These are phyloP conservation scores for Fomes fomentarius DNA, from an alignment of 1,284 basidiomycete species.

Conservation along the genomic window DNA sequence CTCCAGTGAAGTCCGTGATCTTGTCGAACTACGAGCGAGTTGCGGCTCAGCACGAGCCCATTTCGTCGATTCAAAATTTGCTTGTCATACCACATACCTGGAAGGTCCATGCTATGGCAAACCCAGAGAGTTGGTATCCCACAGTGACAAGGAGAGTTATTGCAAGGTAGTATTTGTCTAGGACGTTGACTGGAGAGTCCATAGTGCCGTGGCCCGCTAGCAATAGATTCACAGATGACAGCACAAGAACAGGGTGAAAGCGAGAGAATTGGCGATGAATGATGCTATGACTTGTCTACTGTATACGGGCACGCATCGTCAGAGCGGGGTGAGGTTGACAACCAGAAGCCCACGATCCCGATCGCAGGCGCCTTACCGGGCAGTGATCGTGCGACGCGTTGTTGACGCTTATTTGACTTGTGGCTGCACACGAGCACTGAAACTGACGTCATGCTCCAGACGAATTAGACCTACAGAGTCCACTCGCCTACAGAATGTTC, in stretches of 20 bases:
- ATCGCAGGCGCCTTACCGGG: too few species aligned
- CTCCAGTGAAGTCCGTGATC: slow-evolving; percentile 71
- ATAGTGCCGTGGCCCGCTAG: neutral
- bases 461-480: too few species aligned
- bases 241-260: neutral
- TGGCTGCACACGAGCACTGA: slow-evolving; percentile 4
- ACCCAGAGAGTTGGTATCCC: slow-evolving; percentile 68
- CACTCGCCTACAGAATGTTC: too few species aligned
- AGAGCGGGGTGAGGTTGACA: too few species aligned
- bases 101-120: slow-evolving; percentile 70
- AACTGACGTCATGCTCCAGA: slow-evolving; percentile 22
- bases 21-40: slow-evolving; percentile 61
- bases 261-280: neutral
- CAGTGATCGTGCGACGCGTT: slow-evolving; percentile 9
- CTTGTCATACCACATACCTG: slow-evolving; percentile 36
- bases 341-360: too few species aligned
- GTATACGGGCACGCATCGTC: too few species aligned
- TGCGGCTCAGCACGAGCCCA: neutral
- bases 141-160: slow-evolving; percentile 70
- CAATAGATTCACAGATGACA: neutral
- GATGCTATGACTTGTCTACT: too few species aligned
- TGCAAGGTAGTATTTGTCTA: slow-evolving; percentile 70
- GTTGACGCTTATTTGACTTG: slow-evolving; percentile 9
- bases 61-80: too few species aligned
- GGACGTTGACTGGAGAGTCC: slow-evolving; percentile 45